Evolutionary conservation across 305 asterid species (phyloP), one percentile per base, ranked within the genome.

Genomic region (Fraxinus greggii): DNA sequence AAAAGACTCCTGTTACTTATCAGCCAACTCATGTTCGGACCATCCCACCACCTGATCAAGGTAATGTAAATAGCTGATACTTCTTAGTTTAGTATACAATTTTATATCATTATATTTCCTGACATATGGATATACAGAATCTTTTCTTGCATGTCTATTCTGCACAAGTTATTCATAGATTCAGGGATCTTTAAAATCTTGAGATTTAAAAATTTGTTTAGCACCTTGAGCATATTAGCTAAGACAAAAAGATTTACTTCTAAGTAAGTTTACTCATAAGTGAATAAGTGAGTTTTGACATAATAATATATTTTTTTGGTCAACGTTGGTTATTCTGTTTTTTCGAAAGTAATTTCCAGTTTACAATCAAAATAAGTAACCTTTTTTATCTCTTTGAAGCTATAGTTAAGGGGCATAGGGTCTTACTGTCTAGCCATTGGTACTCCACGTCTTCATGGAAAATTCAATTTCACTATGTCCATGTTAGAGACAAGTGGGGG

Each of bases 21-120:
- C 90, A 35, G 54, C 95, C 98, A 28, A 94, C 97, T 78, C 94
- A 91, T 85, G 98, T 92, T 32, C 91, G 93, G 79, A 89, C 95
- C 29, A 51, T 89, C 65, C 95, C 98, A 42, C 95, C 97, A 32
- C 95, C 97, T 82, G 86, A 93, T 86, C 98, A 94, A 87, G 98
- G 98, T 94, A 85, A 79, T 38, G 33, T 72, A 72, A 72, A 42
- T 5, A 31, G 31, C 61, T 38, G 65, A 40, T n/a, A 26, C 31
- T 61, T 23, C 29, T 61, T 23, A 61, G 3, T 72, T 70, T 40
- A 38, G 38, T 75, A 54, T 54, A 10, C 75, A 6, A 61, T 40
- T 74, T 54, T 19, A 45, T 35, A 12, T 31, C 77, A 38, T 63
- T 63, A 32, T 31, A 21, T 75, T 78, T 82, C 76, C 48, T 78